Base-by-base conservation (phyloP, 352 stramenopile genomes). In the Pythium dissimile region DNA sequence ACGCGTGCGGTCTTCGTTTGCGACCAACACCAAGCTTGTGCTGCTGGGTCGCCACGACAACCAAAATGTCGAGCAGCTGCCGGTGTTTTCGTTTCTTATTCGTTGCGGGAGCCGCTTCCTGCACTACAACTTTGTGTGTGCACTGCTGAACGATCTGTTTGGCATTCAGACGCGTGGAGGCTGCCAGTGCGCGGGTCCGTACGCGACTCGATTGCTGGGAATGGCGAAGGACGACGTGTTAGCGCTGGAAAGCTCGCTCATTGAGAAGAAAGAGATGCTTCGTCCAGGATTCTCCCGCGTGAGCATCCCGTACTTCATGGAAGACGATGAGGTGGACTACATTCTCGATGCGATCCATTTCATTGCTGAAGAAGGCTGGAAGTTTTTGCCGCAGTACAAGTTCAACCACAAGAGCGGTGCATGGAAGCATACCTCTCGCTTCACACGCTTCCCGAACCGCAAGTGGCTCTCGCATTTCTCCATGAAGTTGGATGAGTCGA, bases 71-170 rank as follows among this genome's bases (percentile, higher is more conserved):
- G 43, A 66, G 16, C 34, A 88, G 27, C 62, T 98, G 31, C 91
- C 92, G 0, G 94, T 97, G 27, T 93, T 97, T 59, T 97, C 91
- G 7, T 97, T 98, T 54, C 55, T 98, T 10, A 80, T 98, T 41
- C 75, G 77, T 16, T 88, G 60, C 28, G 86, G 85, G 1, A 59
- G 70, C 8, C 44, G 84, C 20, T 98, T 96, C 65, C 68, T 99
- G 16, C 96, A 99, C 67, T 98, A 94, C 71, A 98, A 98, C 61
- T 98, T 97, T 67, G 94, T 98, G 10, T 97, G 87, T 53, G 89
- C 92, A 37, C 70, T 99, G 26, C 72, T 98, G 9, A 98, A 98
- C 65, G 96, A 99, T 72, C 66, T 99, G 0, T 99, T 98, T 70
- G 96, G 96, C 13, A 95, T 98, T 44, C 95, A 98, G 80, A 70